These are phyloP conservation scores for Calonectria multiphialidica DNA, from an alignment of 2,329 filamentous ascomycete genomes.

Conservation along the genomic window DNA sequence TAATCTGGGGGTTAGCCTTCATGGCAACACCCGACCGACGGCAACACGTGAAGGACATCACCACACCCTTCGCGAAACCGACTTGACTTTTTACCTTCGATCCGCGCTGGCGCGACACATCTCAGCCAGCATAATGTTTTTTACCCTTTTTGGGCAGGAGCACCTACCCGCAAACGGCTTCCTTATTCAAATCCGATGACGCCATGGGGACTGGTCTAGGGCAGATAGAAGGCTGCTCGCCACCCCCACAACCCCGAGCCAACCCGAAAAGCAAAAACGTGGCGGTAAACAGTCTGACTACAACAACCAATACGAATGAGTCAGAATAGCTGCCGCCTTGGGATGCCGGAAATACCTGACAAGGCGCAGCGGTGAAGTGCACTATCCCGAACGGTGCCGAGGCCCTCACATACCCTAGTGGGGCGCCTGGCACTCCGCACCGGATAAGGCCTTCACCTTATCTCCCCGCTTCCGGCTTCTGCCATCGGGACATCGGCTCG, in stretches of 20 bases:
- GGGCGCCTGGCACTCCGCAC: constrained; percentile 17
- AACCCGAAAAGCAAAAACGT: constrained; percentile 9
- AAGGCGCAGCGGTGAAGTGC: constrained; percentile 19
- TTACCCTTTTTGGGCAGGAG: constrained; percentile 2
- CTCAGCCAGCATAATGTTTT: constrained; percentile 17
- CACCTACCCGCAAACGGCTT: constrained; percentile 8
- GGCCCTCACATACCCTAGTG: constrained; percentile 28
- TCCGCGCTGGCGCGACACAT: constrained; percentile 22
- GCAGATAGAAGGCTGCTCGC: not conserved
- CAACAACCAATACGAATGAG: constrained; percentile 17
- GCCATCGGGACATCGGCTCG: constrained; percentile 13
- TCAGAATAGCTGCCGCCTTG: constrained; percentile 14
- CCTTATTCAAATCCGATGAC: constrained; percentile 8
- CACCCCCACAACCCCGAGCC: constrained; percentile 18
- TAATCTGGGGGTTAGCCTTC: constrained; percentile 5
- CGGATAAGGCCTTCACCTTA: constrained; percentile 14
- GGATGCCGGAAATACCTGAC: not conserved
- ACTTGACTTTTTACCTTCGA: not conserved
- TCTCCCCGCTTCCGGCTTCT: constrained; percentile 15
- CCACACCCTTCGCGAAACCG: not conserved
- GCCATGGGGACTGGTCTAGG: not conserved
- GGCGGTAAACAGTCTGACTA: constrained; percentile 14
- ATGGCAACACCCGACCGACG: not conserved
- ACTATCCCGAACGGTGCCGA: constrained; percentile 37
- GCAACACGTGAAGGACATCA: not conserved